Percentiles rank a stretch among this genome's conserved stretches.
Evolutionary conservation across 108 stramenopile species (phyloP).

Genomic region (Skeletonema grethae): DNA sequence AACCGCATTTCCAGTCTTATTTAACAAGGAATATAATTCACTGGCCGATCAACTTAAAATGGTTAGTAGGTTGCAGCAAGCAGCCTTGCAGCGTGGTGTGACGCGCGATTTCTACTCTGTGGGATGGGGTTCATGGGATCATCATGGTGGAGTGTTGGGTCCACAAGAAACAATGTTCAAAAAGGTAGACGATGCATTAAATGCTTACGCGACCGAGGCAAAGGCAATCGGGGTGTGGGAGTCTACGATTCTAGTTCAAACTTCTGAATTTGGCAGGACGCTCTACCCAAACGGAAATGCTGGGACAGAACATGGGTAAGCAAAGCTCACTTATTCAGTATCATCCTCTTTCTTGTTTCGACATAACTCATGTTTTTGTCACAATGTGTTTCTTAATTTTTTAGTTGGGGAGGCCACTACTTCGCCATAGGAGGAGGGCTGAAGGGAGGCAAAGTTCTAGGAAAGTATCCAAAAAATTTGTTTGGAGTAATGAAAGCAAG

Average conservation of each 20-base stretch:
- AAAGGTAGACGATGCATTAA: constrained; percentile 44
- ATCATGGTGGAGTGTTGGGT: constrained; percentile 34
- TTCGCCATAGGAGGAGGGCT: constrained; percentile 58
- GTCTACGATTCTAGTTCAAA: constrained; percentile 47
- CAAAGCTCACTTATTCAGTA: background rate
- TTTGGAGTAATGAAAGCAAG: constrained; percentile 46
- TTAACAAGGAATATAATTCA: constrained; percentile 7
- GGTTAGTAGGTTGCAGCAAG: constrained; percentile 45
- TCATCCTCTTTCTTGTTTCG: background rate
- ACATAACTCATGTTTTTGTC: background rate
- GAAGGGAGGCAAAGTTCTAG: constrained; percentile 59
- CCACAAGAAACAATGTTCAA: constrained; percentile 31
- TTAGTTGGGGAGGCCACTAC: constrained; percentile 42
- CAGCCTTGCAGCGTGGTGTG: constrained; percentile 22
- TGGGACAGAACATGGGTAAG: constrained; percentile 68
- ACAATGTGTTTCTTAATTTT: background rate
- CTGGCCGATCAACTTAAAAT: constrained; percentile 31
- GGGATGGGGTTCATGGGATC: constrained; percentile 52
- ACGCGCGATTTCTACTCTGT: constrained; percentile 59
- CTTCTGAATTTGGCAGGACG: constrained; percentile 74
- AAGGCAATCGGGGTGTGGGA: constrained; percentile 59
- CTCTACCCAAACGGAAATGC: constrained; percentile 67
- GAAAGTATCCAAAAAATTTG: constrained; percentile 62
- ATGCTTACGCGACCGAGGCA: constrained; percentile 55
- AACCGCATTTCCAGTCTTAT: background rate